Base-by-base conservation (phyloP, 2,329 filamentous ascomycete species). In the Cytospora mali region DNA sequence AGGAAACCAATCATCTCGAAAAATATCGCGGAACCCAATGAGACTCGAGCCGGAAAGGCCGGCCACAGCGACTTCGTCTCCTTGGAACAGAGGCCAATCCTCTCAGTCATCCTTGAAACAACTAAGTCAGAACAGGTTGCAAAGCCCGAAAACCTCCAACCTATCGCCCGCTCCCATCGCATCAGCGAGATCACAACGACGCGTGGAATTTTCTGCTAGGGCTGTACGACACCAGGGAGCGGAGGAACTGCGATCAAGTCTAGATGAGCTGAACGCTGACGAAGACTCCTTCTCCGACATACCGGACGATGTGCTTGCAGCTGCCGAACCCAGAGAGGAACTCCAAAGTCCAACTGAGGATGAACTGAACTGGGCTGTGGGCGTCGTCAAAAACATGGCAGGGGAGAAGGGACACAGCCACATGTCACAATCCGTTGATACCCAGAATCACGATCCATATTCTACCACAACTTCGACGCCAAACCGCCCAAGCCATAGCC, bases 221-320 rank as follows among this genome's bases (percentile, higher is more conserved):
- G 23, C 31, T 25, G 27, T 46, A 6, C 48, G 28, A 53, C 33
- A 42, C 25, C 42, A 46, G 21, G 25, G 9, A 25, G 23, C 56
- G 49, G 39, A 18, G 10, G 33, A 23, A 11, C 10, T 25, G 7
- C 57, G 31, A 10, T 39, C 48, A 11, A 61, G 48, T 35, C 28
- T 42, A 27, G 71, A 75, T 2, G 73, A 76, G 25, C 70, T 73
- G 2, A 73, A 71, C 46, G 55, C 71, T 29, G 82, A 84, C 51
- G 81, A 85, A 1, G 83, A 86, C 65, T 84, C 82, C 0, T 86
- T 86, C 66, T 86, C 83, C 0, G 81, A 84, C 57, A 83, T 86
- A 18, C 82, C 84, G 0, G 78, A 82, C 18, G 76, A 72, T 4
- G 73, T 84, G 2, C 76, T 86, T 4, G 76, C 75, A 16, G 81